These are phyloP conservation scores for Heritiera fomes DNA, from an alignment of 345 rosid species.

Conservation along the genomic window DNA sequence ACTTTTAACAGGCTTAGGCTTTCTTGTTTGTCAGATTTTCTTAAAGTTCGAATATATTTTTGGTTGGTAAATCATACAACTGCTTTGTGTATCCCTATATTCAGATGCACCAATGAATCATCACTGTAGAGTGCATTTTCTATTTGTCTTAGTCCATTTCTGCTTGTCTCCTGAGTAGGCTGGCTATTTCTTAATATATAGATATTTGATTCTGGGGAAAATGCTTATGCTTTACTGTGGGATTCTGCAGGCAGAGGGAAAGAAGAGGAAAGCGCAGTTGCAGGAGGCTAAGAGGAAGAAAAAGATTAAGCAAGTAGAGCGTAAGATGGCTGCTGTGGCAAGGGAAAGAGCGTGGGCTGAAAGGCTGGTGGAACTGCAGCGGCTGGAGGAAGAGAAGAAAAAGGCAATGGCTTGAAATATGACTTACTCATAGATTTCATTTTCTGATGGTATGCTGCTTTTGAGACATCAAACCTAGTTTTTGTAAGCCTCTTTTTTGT, in stretches of 20 bases:
- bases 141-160: not conserved
- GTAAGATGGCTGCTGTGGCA: slow-evolving; percentile 85
- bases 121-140: not conserved
- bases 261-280: slow-evolving; percentile 82
- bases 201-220: not conserved
- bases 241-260: slow-evolving; percentile 71
- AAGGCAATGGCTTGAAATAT: slow-evolving; percentile 46
- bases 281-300: slow-evolving; percentile 86
- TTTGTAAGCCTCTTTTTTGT: not conserved
- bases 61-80: not conserved
- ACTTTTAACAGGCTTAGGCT: not conserved
- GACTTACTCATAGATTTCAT: not conserved
- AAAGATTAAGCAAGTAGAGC: slow-evolving; percentile 52
- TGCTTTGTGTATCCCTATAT: not conserved
- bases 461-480: not conserved
- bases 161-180: not conserved
- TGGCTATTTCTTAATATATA: not conserved
- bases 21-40: not conserved
- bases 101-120: not conserved
- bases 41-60: not conserved
- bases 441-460: slow-evolving; percentile 5
- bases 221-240: not conserved
- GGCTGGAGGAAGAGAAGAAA: slow-evolving; percentile 80
- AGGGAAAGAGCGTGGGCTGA: slow-evolving; percentile 91
- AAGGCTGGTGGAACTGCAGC: slow-evolving; percentile 68